Evolutionary conservation across 2,329 filamentous ascomycete genomes (phyloP).

Genomic region (Fusarium praegraminearum): DNA sequence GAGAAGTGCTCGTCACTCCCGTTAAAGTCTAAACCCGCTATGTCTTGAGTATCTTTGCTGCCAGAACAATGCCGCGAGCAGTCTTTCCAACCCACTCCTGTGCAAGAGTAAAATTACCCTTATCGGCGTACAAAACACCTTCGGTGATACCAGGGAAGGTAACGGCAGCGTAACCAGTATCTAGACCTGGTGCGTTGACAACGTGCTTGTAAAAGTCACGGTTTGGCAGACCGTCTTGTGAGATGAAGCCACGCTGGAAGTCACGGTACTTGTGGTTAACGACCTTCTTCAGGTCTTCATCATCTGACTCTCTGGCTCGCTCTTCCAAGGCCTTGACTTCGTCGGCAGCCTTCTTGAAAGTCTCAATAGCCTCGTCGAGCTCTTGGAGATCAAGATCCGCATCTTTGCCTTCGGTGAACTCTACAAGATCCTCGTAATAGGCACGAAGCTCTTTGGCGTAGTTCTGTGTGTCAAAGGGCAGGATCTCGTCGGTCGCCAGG

Average conservation of each 20-base stretch:
- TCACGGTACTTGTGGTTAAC: conserved; percentile 62
- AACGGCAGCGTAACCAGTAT: conserved; percentile 59
- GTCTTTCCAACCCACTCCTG: conserved; percentile 54
- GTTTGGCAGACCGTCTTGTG: conserved; percentile 60
- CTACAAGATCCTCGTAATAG: conserved; percentile 55
- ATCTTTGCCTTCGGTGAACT: conserved; percentile 50
- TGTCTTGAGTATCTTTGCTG: conserved; percentile 52
- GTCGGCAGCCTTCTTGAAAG: conserved; percentile 51
- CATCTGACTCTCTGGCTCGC: conserved; percentile 46
- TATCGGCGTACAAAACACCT: conserved; percentile 67
- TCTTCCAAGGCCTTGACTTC: conserved; percentile 51
- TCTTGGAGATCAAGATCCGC: conserved; percentile 54
- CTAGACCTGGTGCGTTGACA: conserved; percentile 61
- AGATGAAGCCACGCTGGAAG: conserved; percentile 63
- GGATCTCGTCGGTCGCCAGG: conserved; percentile 53
- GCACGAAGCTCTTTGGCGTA: conserved; percentile 55
- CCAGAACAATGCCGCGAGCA: conserved; percentile 51
- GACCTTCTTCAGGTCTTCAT: conserved; percentile 50
- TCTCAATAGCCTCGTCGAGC: conserved; percentile 55
- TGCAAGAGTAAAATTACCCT: conserved; percentile 45
- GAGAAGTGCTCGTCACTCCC: fast-evolving
- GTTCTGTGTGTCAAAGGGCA: conserved; percentile 57
- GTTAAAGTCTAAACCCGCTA: neutral
- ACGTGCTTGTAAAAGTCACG: conserved; percentile 61
- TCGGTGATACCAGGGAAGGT: conserved; percentile 72